Percentiles rank a stretch among this genome's conserved stretches.
phyloP scores from a whole-genome alignment of 176 grass and related monocot genomes.

The Puya raimondii region DNA sequence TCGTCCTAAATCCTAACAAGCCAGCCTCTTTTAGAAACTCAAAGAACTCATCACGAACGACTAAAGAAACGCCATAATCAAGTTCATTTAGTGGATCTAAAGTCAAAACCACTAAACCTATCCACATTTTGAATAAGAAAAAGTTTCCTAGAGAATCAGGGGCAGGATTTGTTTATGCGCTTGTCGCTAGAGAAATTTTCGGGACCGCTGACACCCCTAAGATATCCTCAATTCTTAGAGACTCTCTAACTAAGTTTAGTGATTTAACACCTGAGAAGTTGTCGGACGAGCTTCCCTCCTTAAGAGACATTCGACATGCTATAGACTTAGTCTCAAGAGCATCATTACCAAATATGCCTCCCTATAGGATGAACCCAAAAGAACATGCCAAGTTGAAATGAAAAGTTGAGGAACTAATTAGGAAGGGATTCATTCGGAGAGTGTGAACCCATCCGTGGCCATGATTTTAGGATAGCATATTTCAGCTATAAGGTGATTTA shows the following conservation, averaged over 20 bases:
- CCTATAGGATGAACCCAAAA: too few relatives aligned
- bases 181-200: neutral
- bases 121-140: neutral
- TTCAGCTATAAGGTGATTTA: too few relatives aligned
- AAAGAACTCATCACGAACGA: too few relatives aligned
- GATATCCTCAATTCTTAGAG: neutral
- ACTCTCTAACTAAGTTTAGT: neutral
- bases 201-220: neutral
- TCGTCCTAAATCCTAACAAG: too few relatives aligned
- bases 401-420: too few relatives aligned
- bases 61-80: too few relatives aligned
- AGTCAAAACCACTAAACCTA: too few relatives aligned
- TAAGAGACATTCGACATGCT: slow-evolving; percentile 3
- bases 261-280: neutral
- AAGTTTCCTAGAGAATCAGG: neutral
- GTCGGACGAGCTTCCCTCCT: neutral
- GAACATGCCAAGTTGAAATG: rapidly evolving
- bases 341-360: neutral
- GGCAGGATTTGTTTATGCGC: neutral
- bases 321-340: slow-evolving; percentile 1
- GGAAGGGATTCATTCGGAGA: rapidly evolving
- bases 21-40: too few relatives aligned
- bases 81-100: too few relatives aligned
- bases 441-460: too few relatives aligned
- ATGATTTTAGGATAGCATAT: too few relatives aligned